phyloP scores from a whole-genome alignment of 768 basidiomycete species.

The Wakefieldia striispora region DNA sequence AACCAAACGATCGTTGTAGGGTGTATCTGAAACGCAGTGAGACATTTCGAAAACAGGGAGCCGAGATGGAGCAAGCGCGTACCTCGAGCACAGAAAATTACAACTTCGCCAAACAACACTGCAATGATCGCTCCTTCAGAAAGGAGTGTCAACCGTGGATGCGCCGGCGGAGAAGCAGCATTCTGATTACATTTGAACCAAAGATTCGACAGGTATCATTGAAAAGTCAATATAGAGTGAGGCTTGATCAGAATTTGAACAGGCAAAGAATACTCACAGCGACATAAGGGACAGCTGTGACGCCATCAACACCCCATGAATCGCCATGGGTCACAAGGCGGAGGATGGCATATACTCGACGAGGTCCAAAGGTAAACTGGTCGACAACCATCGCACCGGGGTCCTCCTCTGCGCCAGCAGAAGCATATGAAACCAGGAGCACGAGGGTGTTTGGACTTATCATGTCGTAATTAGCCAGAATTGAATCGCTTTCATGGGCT shows the following conservation, averaged over 20 bases:
- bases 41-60: neutral
- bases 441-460: constrained; percentile 51
- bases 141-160: constrained; percentile 64
- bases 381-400: constrained; percentile 33
- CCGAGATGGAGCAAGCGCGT: neutral
- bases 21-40: constrained; percentile 48
- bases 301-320: constrained; percentile 30
- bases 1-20: constrained; percentile 70
- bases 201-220: neutral
- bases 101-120: constrained; percentile 75
- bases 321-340: constrained; percentile 37
- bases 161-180: constrained; percentile 64
- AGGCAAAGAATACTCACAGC: constrained; percentile 46
- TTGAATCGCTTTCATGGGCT: neutral
- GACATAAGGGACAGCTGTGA: constrained; percentile 71
- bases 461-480: constrained; percentile 11
- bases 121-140: constrained; percentile 56
- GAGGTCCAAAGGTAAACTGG: constrained; percentile 43
- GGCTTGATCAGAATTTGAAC: neutral
- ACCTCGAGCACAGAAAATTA: constrained; percentile 72
- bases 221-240: neutral
- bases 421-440: constrained; percentile 67
- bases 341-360: constrained; percentile 64
- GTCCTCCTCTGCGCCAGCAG: constrained; percentile 42
- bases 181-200: constrained; percentile 40